Evolutionary conservation across 306 rosid genomes (phyloP).

Genomic region (Medicago lupulina): DNA sequence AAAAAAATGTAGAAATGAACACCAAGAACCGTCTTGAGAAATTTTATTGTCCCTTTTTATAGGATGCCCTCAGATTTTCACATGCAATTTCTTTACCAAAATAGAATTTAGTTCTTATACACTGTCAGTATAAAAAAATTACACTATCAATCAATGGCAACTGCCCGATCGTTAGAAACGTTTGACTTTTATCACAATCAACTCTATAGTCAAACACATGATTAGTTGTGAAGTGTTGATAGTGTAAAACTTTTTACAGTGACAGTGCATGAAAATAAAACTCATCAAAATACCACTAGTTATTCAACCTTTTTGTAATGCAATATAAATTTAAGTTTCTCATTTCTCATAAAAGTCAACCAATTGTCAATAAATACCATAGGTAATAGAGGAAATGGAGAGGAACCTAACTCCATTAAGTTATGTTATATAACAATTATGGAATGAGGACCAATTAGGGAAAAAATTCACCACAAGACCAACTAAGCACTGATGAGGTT

Average conservation of each 20-base stretch:
- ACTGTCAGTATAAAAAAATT: too few relatives aligned
- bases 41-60: not conserved
- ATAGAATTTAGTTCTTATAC: not conserved
- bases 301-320: not conserved
- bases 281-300: not conserved
- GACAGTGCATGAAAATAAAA: not conserved
- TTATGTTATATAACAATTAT: too few relatives aligned
- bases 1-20: slow-evolving; percentile 8
- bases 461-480: slow-evolving; percentile 23
- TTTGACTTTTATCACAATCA: not conserved
- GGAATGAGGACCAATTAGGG: slow-evolving; percentile 3
- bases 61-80: not conserved
- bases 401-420: not conserved
- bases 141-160: not conserved
- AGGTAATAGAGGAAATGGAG: not conserved
- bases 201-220: too few relatives aligned
- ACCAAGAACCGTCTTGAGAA: not conserved
- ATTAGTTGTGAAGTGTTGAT: not conserved
- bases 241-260: not conserved
- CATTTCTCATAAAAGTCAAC: not conserved
- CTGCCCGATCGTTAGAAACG: not conserved
- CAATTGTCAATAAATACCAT: not conserved
- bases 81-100: not conserved
- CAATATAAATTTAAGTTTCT: not conserved
- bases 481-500: slow-evolving; percentile 14